Conservation (phyloP, 1,284 basidiomycete genomes). For the Puccinia brachypodii region DNA sequence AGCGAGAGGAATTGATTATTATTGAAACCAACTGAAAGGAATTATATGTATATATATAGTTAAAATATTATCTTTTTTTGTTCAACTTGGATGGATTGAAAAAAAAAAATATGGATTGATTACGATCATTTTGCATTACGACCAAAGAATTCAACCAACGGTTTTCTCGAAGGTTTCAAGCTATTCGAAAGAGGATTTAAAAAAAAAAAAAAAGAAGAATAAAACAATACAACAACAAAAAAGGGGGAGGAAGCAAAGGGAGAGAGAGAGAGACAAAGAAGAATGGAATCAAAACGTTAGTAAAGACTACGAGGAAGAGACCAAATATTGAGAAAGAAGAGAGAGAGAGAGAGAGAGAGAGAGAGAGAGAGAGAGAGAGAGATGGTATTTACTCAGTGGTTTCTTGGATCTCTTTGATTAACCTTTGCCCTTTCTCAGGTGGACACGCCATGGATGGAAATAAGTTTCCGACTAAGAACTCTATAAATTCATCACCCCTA, state of each 20-base stretch:
- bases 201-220: neutral
- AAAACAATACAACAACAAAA: neutral
- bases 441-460: conserved; percentile 89
- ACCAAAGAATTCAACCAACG: conserved; percentile 46
- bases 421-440: conserved; percentile 63
- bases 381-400: conserved; percentile 26
- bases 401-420: conserved; percentile 36
- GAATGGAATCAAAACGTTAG: no score
- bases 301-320: no score
- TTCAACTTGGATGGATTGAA: no score
- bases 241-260: neutral
- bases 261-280: neutral
- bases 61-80: no score
- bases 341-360: neutral
- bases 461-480: conserved; percentile 76
- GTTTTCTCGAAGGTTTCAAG: conserved; percentile 34
- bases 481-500: conserved; percentile 78
- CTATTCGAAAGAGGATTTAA: neutral
- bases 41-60: no score
- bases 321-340: neutral
- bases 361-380: neutral
- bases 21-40: no score
- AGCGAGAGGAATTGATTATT: no score
- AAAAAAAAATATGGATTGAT: neutral
- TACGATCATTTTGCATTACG: conserved; percentile 5